phyloP scores from a whole-genome alignment of 768 basidiomycete genomes.

The Suillus clintonianus region DNA sequence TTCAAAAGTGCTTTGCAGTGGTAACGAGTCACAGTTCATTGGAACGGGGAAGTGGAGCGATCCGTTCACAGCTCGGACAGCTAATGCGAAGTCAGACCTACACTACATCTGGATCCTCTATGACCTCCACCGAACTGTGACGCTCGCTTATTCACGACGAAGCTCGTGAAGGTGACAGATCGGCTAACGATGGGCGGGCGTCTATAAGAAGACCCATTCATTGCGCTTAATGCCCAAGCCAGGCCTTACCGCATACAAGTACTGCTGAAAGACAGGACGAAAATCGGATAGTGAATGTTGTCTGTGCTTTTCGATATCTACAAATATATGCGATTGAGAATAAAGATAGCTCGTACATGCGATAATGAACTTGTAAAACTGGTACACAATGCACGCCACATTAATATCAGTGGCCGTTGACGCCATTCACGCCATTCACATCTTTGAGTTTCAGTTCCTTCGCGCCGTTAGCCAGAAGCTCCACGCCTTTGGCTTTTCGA shows the following conservation, averaged over 20 bases:
- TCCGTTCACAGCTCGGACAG: background rate
- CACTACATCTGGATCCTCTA: too few relatives aligned
- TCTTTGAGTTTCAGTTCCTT: constrained; percentile 16
- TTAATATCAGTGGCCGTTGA: background rate
- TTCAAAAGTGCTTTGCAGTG: background rate
- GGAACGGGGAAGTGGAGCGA: background rate
- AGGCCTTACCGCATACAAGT: background rate
- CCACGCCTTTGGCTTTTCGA: constrained; percentile 22
- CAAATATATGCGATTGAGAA: background rate
- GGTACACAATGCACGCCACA: background rate
- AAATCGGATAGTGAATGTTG: background rate
- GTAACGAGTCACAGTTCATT: background rate
- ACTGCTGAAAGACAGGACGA: background rate
- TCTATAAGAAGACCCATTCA: background rate
- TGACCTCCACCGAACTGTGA: background rate
- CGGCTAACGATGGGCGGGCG: background rate
- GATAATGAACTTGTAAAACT: background rate
- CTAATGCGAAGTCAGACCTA: background rate
- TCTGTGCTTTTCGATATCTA: background rate
- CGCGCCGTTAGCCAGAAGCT: constrained; percentile 5
- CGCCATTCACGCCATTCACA: constrained; percentile 8
- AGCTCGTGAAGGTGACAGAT: background rate
- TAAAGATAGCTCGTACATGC: background rate
- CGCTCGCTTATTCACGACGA: background rate
- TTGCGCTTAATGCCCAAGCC: background rate